Conservation (phyloP, 2,329 filamentous ascomycete species). For the Colletotrichum lupini region DNA sequence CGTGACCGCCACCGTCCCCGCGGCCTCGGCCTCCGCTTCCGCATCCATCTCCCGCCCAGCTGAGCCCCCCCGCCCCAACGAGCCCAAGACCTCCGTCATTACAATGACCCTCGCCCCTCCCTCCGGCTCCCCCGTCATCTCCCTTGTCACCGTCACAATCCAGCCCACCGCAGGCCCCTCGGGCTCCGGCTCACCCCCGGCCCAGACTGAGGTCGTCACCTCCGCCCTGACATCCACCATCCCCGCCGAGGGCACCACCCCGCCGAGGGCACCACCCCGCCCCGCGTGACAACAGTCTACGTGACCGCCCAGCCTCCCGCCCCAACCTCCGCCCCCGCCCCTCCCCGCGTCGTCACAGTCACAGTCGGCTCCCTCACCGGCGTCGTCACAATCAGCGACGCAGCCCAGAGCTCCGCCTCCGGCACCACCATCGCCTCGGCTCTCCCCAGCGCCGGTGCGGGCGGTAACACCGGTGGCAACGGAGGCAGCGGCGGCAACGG, state of each 20-base stretch:
- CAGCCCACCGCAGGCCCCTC: conserved; percentile 26
- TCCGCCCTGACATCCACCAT: conserved; percentile 30
- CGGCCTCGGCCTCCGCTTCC: background rate
- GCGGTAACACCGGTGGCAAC: background rate
- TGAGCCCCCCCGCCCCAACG: conserved; percentile 13
- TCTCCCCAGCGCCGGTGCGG: conserved; percentile 19
- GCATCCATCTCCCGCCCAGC: conserved; percentile 1
- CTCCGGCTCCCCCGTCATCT: conserved; percentile 20
- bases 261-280: conserved; percentile 22
- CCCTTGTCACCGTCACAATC: conserved; percentile 31
- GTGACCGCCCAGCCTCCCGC: conserved; percentile 24
- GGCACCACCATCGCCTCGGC: conserved; percentile 18
- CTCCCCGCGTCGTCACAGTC: conserved; percentile 32
- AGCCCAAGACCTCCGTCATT: conserved; percentile 33
- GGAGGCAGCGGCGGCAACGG: conserved; percentile 5
- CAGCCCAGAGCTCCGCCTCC: conserved; percentile 13
- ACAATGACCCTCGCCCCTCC: conserved; percentile 30
- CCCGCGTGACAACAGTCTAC: conserved; percentile 26
- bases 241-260: conserved; percentile 22
- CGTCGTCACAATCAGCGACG: conserved; percentile 34
- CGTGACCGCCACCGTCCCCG: conserved; percentile 1
- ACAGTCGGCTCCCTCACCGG: conserved; percentile 31
- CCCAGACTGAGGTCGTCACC: conserved; percentile 7
- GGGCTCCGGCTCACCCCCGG: conserved; percentile 16
- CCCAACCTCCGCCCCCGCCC: conserved; percentile 11